Conservation (phyloP, 208 protist genomes). For the Trypanosoma lewisi region DNA sequence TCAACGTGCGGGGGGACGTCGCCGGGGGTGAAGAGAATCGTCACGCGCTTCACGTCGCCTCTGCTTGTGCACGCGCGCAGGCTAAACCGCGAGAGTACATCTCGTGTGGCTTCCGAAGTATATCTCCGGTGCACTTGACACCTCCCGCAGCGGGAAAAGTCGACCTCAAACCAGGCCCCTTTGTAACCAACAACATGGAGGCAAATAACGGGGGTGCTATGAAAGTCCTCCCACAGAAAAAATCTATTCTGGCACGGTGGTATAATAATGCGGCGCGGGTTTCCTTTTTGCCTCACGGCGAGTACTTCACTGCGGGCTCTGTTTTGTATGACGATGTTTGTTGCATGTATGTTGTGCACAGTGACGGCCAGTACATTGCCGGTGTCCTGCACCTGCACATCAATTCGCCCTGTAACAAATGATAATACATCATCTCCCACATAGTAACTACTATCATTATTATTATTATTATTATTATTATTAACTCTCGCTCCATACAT, state of each 20-base stretch:
- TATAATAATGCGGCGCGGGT: constrained; percentile 51
- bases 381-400: constrained; percentile 51
- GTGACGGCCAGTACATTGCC: constrained; percentile 67
- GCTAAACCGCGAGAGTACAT: constrained; percentile 35
- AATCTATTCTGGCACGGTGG: constrained; percentile 70
- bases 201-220: constrained; percentile 45
- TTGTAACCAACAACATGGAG: constrained; percentile 67
- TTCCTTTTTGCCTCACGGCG: constrained; percentile 66
- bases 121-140: constrained; percentile 52
- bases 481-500: constrained; percentile 28
- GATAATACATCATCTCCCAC: constrained; percentile 35
- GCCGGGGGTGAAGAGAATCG: constrained; percentile 52
- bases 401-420: constrained; percentile 70
- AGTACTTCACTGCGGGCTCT: constrained; percentile 40
- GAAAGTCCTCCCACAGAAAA: constrained; percentile 77
- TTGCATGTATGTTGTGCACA: constrained; percentile 46
- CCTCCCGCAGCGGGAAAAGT: constrained; percentile 60
- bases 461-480: constrained; percentile 11
- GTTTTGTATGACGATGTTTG: constrained; percentile 77
- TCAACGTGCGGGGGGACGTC: constrained; percentile 44
- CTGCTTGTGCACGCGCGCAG: constrained; percentile 61
- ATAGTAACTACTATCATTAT: constrained; percentile 26
- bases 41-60: constrained; percentile 49
- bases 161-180: constrained; percentile 74
- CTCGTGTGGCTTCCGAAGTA: constrained; percentile 15